Conservation (phyloP, 108 stramenopile genomes). For the Skeletonema menzelii region DNA sequence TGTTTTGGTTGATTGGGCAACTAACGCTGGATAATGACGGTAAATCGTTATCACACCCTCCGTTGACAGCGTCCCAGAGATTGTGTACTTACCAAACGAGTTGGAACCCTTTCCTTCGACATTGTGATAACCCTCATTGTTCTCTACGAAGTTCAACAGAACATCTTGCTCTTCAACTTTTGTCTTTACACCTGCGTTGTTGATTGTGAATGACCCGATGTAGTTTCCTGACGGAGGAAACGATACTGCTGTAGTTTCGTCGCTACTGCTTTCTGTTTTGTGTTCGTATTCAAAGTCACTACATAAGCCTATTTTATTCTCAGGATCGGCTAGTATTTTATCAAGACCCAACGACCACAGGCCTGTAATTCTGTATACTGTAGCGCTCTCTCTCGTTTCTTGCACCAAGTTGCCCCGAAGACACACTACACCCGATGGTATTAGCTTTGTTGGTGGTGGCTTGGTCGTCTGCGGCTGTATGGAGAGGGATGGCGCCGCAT, state of each 20-base stretch:
- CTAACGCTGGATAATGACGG: slow-evolving; percentile 22
- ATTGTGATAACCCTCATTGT: slow-evolving; percentile 80
- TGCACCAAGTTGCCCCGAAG: slow-evolving; percentile 70
- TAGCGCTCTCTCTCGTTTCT: slow-evolving; percentile 54
- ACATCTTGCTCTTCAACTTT: slow-evolving; percentile 74
- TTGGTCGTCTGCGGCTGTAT: background rate
- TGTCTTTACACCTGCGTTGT: slow-evolving; percentile 54
- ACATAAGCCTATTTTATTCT: slow-evolving; percentile 60
- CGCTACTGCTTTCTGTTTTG: slow-evolving; percentile 5
- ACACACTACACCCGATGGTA: slow-evolving; percentile 60
- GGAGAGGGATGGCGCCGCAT: background rate
- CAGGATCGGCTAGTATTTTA: slow-evolving; percentile 66
- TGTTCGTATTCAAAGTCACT: slow-evolving; percentile 81
- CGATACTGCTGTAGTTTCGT: background rate
- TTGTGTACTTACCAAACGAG: slow-evolving; percentile 83
- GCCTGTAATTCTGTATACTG: slow-evolving; percentile 49
- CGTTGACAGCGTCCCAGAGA: slow-evolving; percentile 60
- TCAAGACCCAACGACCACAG: slow-evolving; percentile 80
- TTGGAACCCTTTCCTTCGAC: slow-evolving; percentile 86
- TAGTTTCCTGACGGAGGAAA: slow-evolving; percentile 53
- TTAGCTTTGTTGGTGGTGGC: slow-evolving; percentile 52
- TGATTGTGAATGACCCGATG: slow-evolving; percentile 80
- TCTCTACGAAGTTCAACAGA: slow-evolving; percentile 71
- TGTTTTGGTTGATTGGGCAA: background rate
- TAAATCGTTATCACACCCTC: slow-evolving; percentile 79